Evolutionary conservation across 106 monocot species (phyloP).

Genomic region (Acanthochlamys bracteata): DNA sequence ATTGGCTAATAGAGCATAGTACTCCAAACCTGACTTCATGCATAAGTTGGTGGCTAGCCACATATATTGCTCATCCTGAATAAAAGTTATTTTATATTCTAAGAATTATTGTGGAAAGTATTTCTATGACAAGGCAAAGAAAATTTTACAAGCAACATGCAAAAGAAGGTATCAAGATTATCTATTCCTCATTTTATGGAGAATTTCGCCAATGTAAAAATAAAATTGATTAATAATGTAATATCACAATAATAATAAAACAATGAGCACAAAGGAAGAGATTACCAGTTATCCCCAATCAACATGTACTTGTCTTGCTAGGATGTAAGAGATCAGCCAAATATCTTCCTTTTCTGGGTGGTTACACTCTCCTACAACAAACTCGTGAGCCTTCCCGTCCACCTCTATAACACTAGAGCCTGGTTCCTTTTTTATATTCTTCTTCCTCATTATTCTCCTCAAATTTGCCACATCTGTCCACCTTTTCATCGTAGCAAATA

Average conservation of each 20-base stretch:
- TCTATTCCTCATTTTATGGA: no score
- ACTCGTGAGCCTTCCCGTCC: slow-evolving; percentile 35
- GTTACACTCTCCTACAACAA: slow-evolving; percentile 33
- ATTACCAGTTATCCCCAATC: slow-evolving; percentile 10
- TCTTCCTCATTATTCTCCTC: slow-evolving; percentile 47
- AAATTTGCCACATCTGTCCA: slow-evolving; percentile 45
- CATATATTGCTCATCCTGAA: no score
- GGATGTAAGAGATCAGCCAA: slow-evolving; percentile 9
- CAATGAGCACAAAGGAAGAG: not conserved
- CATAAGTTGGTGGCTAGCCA: no score
- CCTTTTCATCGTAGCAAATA: slow-evolving; percentile 38
- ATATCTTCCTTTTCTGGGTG: slow-evolving; percentile 26
- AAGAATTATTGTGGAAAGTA: no score
- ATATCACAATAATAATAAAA: not conserved
- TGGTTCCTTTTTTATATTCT: slow-evolving; percentile 46
- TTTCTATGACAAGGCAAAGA: no score
- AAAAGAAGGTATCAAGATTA: no score
- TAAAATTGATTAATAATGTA: not conserved
- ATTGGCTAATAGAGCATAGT: no score
- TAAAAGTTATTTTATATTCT: no score
- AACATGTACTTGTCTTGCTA: slow-evolving; percentile 40
- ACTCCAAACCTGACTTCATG: no score
- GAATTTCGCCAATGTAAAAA: no score
- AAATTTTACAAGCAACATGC: no score
- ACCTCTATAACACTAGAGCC: slow-evolving; percentile 54